Percentiles rank a stretch among this genome's conserved stretches.
Evolutionary conservation across 495 filamentous ascomycete species (phyloP).

Genomic region (Cercophora samala): DNA sequence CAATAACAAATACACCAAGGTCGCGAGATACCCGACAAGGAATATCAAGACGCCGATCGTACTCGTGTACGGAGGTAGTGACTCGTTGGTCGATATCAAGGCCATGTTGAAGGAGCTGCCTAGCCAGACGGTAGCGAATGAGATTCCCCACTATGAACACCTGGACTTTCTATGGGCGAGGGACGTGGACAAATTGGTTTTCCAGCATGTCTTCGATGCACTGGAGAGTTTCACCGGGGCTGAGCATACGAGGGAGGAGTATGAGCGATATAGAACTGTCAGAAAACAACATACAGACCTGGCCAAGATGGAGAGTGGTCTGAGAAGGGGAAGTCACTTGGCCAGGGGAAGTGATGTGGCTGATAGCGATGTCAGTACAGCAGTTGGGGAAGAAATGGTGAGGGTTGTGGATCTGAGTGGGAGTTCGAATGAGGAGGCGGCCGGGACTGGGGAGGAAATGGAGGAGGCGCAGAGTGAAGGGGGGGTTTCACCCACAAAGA

Average conservation of each 20-base stretch:
- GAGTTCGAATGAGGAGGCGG: constrained; percentile 4
- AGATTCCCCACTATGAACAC: constrained; percentile 89
- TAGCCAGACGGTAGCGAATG: constrained; percentile 72
- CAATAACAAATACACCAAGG: constrained; percentile 63
- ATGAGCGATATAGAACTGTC: constrained; percentile 42
- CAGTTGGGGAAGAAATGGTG: constrained; percentile 21
- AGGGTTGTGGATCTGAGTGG: constrained; percentile 11
- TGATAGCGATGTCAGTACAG: constrained; percentile 39
- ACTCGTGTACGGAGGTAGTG: constrained; percentile 85
- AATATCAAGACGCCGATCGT: constrained; percentile 97
- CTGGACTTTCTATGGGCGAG: constrained; percentile 95
- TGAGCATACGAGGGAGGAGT: constrained; percentile 51
- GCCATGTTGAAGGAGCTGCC: constrained; percentile 89
- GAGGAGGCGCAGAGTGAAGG: background rate
- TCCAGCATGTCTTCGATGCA: constrained; percentile 84
- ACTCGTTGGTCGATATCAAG: constrained; percentile 91
- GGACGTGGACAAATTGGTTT: constrained; percentile 80
- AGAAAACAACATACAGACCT: background rate
- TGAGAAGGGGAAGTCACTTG: constrained; percentile 8
- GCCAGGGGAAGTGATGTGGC: constrained; percentile 29
- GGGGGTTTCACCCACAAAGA: background rate
- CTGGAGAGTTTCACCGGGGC: constrained; percentile 62
- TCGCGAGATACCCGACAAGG: constrained; percentile 90
- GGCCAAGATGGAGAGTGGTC: background rate
- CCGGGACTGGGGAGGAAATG: background rate